Evolutionary conservation across 2,329 filamentous ascomycete genomes (phyloP), one percentile per base, ranked within the genome.

Genomic region (Nakataea oryzae): DNA sequence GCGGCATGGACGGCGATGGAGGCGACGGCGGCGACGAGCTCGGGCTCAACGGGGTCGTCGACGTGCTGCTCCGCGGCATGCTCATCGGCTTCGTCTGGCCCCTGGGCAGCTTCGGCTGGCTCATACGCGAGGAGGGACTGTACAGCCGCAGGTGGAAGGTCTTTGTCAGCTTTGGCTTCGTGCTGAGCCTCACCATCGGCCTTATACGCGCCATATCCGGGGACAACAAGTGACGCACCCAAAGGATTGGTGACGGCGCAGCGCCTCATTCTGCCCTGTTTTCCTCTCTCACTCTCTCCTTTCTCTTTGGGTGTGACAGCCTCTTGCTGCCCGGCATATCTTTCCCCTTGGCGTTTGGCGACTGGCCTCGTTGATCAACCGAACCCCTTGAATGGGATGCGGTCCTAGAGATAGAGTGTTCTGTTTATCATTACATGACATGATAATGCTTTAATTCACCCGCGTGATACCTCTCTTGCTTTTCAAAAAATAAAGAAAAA

Each of bases 51-150:
- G 86, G 84, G 0, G 82, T 89, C 13, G 77, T 96, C 57, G 93
- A 97, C 70, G 88, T 96, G 69, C 85, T 97, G 78, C 80, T 97
- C 63, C 90, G 88, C 75, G 95, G 93, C 5, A 91, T 95, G 73
- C 78, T 96, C 63, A 90, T 95, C 69, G 95, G 95, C 0, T 99
- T 97, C 78, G 89, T 99, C 73, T 97, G 93, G 85, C 95, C 95
- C 4, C 74, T 97, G 12, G 93, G 91, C 0, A 92, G 90, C 69
- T 78, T 93, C 62, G 86, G 88, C 61, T 97, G 93, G 91, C 78
- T 96, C 59, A 82, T 93, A 66, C 81, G 93, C 64, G 91, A 96
- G 73, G 90, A 95, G 63, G 92, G 90, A 0, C 86, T 97, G 64
- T 96, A 92, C 85, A 89, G 87, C 64, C 86, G 89, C 70, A 81